A percentile compares a stretch with the other conserved stretches of the same genome.
phyloP scores from a whole-genome alignment of 1,284 basidiomycete species.

The Leccinum solheimii region DNA sequence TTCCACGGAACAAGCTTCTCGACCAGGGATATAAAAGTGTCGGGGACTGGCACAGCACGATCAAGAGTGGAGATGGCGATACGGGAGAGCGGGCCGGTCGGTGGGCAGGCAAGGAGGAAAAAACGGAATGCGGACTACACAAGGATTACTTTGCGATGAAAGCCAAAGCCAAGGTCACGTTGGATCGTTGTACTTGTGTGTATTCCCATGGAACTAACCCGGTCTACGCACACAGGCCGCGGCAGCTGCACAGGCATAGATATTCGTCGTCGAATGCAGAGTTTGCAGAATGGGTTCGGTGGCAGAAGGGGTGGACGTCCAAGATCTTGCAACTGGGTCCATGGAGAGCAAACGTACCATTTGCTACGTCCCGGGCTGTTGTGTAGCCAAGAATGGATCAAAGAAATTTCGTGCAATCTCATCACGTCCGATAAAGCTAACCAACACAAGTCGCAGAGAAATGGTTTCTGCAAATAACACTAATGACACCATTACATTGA shows the following conservation, averaged over 20 bases:
- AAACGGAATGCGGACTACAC: slow-evolving; percentile 96
- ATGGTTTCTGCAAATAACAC: slow-evolving; percentile 14
- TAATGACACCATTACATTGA: slow-evolving; percentile 26
- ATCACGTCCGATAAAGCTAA: not conserved
- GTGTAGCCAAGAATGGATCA: too few relatives aligned
- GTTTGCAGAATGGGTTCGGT: too few relatives aligned
- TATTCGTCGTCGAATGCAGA: too few relatives aligned
- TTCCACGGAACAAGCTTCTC: slow-evolving; percentile 89
- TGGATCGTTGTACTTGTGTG: not conserved
- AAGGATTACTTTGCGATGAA: slow-evolving; percentile 81
- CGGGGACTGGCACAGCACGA: slow-evolving; percentile 97
- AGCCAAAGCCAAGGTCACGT: slow-evolving; percentile 42
- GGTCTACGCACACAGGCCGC: not conserved
- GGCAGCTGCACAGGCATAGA: not conserved
- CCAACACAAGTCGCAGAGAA: not conserved
- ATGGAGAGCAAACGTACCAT: too few relatives aligned
- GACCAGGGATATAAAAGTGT: slow-evolving; percentile 92
- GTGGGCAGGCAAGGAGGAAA: slow-evolving; percentile 82
- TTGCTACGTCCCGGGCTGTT: too few relatives aligned
- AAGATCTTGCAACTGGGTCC: too few relatives aligned
- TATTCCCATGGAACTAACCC: not conserved
- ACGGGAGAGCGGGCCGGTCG: slow-evolving; percentile 84
- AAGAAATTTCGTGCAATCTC: too few relatives aligned
- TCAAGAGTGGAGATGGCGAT: slow-evolving; percentile 69
- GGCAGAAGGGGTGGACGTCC: too few relatives aligned